phyloP scores from a whole-genome alignment of 345 rosid species.

The Syzygium grande region DNA sequence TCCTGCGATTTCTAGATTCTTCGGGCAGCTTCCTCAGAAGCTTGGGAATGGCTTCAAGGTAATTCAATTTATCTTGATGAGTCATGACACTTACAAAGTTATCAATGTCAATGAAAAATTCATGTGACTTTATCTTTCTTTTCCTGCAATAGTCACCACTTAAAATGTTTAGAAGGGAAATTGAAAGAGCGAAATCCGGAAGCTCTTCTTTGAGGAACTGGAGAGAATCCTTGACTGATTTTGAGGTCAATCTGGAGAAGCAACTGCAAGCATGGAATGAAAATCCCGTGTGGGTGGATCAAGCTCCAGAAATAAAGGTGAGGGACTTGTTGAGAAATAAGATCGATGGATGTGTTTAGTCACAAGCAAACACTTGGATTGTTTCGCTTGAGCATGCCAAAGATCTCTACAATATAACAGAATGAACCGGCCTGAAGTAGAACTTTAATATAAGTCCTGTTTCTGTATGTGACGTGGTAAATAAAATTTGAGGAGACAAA shows the following conservation, averaged over 20 bases:
- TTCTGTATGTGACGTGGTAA: not conserved
- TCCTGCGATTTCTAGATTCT: conserved; percentile 42
- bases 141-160: conserved; percentile 39
- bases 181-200: conserved; percentile 11
- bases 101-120: not conserved
- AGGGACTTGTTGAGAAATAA: not conserved
- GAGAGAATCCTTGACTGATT: conserved; percentile 20
- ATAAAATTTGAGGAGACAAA: not conserved
- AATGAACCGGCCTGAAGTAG: not conserved
- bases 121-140: not conserved
- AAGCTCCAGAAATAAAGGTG: conserved; percentile 57
- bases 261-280: conserved; percentile 75
- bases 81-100: not conserved
- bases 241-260: conserved; percentile 43
- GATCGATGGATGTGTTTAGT: not conserved
- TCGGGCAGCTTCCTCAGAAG: conserved; percentile 49
- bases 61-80: not conserved
- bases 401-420: not conserved
- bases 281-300: conserved; percentile 63
- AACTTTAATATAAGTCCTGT: not conserved
- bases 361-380: not conserved
- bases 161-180: conserved; percentile 31
- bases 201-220: conserved; percentile 27
- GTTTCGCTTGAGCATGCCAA: not conserved
- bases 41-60: conserved; percentile 31